These are phyloP conservation scores for Alternaria dauci DNA, from an alignment of 2,329 filamentous ascomycete genomes.

Conservation along the genomic window DNA sequence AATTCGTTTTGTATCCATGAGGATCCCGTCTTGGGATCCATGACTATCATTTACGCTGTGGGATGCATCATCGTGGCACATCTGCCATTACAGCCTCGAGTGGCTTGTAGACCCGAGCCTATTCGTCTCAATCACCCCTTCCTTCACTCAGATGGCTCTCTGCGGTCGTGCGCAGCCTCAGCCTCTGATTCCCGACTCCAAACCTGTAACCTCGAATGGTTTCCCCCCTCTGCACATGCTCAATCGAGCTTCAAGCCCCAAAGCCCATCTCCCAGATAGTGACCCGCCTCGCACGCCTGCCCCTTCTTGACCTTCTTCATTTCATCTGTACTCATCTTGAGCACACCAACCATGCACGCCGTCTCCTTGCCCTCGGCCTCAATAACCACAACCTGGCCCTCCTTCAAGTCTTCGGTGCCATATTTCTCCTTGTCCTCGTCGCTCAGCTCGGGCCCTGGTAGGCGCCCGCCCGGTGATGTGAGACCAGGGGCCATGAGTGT, in stretches of 20 bases:
- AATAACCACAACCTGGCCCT: constrained; percentile 86
- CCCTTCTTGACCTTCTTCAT: constrained; percentile 96
- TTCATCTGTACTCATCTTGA: constrained; percentile 87
- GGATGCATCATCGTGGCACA: background rate
- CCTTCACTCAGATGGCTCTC: background rate
- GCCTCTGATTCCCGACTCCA: background rate
- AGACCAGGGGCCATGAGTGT: constrained; percentile 96
- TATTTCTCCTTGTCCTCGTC: constrained; percentile 55
- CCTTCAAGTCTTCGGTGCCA: constrained; percentile 72
- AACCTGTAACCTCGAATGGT: background rate
- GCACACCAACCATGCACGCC: constrained; percentile 84
- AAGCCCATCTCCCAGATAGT: constrained; percentile 92
- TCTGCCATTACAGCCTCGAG: background rate
- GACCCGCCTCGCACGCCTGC: constrained; percentile 89
- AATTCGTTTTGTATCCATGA: constrained; percentile 4
- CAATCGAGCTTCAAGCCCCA: constrained; percentile 76
- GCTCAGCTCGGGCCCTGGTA: constrained; percentile 66
- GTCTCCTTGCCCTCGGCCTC: constrained; percentile 93
- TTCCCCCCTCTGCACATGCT: constrained; percentile 21
- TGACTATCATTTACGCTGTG: background rate
- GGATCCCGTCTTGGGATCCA: background rate
- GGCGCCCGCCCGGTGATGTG: constrained; percentile 80
- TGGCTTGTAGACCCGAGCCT: background rate
- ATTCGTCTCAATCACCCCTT: background rate
- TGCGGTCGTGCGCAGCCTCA: background rate